phyloP scores from a whole-genome alignment of 805 yeast genomes.

The Pichia kluyveri region DNA sequence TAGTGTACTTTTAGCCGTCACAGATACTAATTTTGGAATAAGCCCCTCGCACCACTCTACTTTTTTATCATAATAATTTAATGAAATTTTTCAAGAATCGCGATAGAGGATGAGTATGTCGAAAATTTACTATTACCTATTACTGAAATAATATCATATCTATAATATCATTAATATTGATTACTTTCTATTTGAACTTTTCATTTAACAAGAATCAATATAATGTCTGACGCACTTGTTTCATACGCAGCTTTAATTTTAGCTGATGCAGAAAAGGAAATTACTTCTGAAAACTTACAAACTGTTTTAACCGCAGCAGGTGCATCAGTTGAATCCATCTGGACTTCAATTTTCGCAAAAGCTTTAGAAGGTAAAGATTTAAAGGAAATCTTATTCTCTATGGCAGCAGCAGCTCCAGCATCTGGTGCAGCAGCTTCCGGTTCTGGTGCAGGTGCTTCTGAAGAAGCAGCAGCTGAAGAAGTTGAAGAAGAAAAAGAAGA shows the following conservation, averaged over 20 bases:
- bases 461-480: constrained; percentile 53
- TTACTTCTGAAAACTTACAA: constrained; percentile 70
- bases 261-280: constrained; percentile 94
- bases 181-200: not conserved
- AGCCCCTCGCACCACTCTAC: too few species aligned
- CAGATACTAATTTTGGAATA: too few species aligned
- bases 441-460: constrained; percentile 49
- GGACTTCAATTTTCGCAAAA: constrained; percentile 85
- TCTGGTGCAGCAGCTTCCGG: constrained; percentile 62
- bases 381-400: constrained; percentile 54
- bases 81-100: too few species aligned
- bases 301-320: constrained; percentile 77
- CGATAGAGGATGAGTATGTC: too few species aligned
- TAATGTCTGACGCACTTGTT: constrained; percentile 88
- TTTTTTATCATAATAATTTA: too few species aligned
- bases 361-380: constrained; percentile 79
- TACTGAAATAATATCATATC: too few species aligned
- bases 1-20: too few species aligned
- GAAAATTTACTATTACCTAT: too few species aligned
- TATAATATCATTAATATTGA: too few species aligned
- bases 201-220: not conserved
- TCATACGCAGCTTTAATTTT: constrained; percentile 98
- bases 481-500: constrained; percentile 45
- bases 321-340: constrained; percentile 69
- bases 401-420: constrained; percentile 69